Conservation (phyloP, 345 rosid species). For the Noccaea caerulescens region DNA sequence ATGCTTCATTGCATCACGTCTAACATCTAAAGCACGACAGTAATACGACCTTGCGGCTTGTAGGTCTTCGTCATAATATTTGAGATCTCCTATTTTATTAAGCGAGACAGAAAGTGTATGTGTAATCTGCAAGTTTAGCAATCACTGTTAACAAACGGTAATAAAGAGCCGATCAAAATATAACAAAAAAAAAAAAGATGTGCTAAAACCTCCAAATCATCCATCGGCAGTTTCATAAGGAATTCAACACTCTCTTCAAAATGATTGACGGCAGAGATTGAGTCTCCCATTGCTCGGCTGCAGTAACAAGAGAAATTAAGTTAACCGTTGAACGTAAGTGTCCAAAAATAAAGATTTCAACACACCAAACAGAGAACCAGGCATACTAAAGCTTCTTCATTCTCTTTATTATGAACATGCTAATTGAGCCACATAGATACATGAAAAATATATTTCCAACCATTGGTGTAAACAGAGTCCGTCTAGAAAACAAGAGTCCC, state of each 20-base stretch:
- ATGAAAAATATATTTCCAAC: neutral
- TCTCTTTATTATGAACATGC: neutral
- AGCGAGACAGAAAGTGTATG: conserved; percentile 96
- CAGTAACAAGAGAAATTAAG: conserved; percentile 27
- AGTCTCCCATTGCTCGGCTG: conserved; percentile 93
- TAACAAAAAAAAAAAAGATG: conserved; percentile 24
- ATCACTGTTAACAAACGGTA: conserved; percentile 26
- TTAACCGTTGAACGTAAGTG: neutral
- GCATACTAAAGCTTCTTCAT: conserved; percentile 5
- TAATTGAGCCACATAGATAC: neutral
- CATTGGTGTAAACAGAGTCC: conserved; percentile 9
- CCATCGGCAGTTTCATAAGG: conserved; percentile 68
- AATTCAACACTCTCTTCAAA: conserved; percentile 91
- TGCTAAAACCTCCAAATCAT: conserved; percentile 78
- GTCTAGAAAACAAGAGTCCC: neutral
- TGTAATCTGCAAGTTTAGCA: conserved; percentile 55
- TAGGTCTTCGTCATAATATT: conserved; percentile 84
- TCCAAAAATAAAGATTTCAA: conserved; percentile 4
- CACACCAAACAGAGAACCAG: conserved; percentile 26
- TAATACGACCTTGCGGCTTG: conserved; percentile 84
- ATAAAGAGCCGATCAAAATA: neutral
- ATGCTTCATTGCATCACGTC: conserved; percentile 71
- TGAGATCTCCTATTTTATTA: conserved; percentile 94
- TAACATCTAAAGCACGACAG: conserved; percentile 70
- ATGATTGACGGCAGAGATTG: conserved; percentile 69